Percentiles rank a stretch among this genome's conserved stretches.
Evolutionary conservation across 306 rosid species (phyloP).

Genomic region (Urtica urens): DNA sequence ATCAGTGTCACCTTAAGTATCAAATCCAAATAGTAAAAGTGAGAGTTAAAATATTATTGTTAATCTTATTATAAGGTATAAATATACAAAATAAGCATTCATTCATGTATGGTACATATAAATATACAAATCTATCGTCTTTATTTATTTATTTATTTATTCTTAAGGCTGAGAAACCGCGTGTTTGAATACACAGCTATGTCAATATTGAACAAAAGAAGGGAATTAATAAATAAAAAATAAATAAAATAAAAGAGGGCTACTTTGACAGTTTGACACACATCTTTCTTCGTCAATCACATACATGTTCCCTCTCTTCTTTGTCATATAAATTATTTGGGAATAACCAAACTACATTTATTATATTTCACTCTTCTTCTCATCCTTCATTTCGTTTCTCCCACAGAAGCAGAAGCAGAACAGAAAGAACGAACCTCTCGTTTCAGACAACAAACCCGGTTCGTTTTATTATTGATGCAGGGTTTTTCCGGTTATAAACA

Average conservation of each 20-base stretch:
- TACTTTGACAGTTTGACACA: neutral
- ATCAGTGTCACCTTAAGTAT: too few relatives aligned
- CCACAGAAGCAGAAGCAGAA: too few relatives aligned
- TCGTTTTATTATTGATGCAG: constrained; percentile 20
- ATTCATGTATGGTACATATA: too few relatives aligned
- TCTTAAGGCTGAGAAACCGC: too few relatives aligned
- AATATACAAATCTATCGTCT: too few relatives aligned
- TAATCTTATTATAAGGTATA: too few relatives aligned
- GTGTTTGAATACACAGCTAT: constrained; percentile 31
- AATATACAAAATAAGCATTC: too few relatives aligned
- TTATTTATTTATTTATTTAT: too few relatives aligned
- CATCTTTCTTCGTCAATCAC: neutral
- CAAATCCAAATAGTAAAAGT: too few relatives aligned
- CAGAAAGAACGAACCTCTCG: too few relatives aligned
- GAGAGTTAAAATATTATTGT: too few relatives aligned
- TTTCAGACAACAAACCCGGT: neutral
- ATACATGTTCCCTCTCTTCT: neutral
- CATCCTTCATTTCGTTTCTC: neutral
- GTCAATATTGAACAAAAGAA: constrained; percentile 7
- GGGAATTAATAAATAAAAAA: constrained; percentile 6
- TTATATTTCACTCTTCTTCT: constrained; percentile 7
- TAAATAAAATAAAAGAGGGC: neutral
- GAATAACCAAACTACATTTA: neutral
- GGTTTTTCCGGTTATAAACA: constrained; percentile 31
- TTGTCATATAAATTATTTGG: neutral